Conservation (phyloP, 2,329 filamentous ascomycete species). For the Byssoonygena ceratinophila region DNA sequence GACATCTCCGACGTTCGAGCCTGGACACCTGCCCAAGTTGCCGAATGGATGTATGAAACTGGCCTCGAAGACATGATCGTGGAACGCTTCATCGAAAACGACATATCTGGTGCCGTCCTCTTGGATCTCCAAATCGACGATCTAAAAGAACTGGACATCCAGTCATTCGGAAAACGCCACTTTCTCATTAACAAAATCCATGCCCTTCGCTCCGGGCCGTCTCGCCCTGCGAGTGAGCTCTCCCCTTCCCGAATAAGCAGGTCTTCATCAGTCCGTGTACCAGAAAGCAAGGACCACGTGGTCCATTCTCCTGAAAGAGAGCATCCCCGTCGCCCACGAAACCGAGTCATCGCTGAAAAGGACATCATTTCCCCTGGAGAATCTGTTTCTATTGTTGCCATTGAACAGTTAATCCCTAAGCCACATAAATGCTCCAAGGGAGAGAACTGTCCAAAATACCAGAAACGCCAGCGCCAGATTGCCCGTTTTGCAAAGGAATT, state of each 20-base stretch:
- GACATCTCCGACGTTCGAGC: constrained; percentile 24
- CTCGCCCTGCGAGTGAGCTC: constrained; percentile 28
- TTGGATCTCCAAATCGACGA: constrained; percentile 86
- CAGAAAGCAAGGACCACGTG: constrained; percentile 5
- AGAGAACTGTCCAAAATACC: constrained; percentile 72
- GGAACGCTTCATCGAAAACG: constrained; percentile 79
- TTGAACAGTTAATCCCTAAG: constrained; percentile 84
- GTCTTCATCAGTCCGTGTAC: constrained; percentile 7
- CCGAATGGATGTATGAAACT: constrained; percentile 71
- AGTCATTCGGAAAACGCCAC: constrained; percentile 54
- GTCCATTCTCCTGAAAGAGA: constrained; percentile 8
- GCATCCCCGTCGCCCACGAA: constrained; percentile 17
- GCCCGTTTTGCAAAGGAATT: constrained; percentile 65
- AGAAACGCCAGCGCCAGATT: constrained; percentile 66
- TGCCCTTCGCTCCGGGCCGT: constrained; percentile 27
- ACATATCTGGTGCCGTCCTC: constrained; percentile 79
- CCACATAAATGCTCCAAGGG: constrained; percentile 78
- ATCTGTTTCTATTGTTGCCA: constrained; percentile 82
- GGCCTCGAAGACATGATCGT: constrained; percentile 68
- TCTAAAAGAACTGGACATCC: constrained; percentile 53
- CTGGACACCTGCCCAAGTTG: constrained; percentile 28
- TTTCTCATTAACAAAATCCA: constrained; percentile 50
- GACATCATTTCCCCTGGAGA: constrained; percentile 70
- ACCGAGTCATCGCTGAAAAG: constrained; percentile 16
- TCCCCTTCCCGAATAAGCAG: constrained; percentile 3